Evolutionary conservation across 2,329 filamentous ascomycete species (phyloP).

Genomic region (Teratosphaeria epicoccoides): DNA sequence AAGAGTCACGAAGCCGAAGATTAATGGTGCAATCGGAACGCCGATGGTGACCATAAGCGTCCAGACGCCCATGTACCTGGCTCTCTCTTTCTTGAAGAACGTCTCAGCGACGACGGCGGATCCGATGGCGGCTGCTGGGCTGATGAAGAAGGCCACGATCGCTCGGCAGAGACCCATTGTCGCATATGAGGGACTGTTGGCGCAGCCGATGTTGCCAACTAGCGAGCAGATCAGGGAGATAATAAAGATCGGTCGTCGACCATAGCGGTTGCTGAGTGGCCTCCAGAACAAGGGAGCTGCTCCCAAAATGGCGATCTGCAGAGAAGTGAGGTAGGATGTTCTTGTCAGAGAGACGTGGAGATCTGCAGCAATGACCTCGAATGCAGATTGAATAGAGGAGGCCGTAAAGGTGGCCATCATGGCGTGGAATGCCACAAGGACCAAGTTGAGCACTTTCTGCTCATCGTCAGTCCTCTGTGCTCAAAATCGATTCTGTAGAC

Average conservation of each 20-base stretch:
- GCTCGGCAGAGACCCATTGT: slow-evolving; percentile 42
- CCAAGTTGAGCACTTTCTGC: slow-evolving; percentile 42
- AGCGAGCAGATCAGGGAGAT: slow-evolving; percentile 33
- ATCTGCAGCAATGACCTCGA: slow-evolving; percentile 41
- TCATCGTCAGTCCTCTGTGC: not conserved
- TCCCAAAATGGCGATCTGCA: slow-evolving; percentile 43
- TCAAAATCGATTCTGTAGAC: not conserved
- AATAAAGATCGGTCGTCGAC: slow-evolving; percentile 44
- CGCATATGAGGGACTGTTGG: slow-evolving; percentile 37
- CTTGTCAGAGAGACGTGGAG: slow-evolving; percentile 38
- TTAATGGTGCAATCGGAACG: slow-evolving; percentile 30
- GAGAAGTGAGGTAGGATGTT: slow-evolving; percentile 43
- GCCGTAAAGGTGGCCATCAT: slow-evolving; percentile 47
- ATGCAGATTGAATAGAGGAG: slow-evolving; percentile 43
- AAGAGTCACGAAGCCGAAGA: slow-evolving; percentile 37
- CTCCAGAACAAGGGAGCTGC: slow-evolving; percentile 44
- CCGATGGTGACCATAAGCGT: slow-evolving; percentile 41
- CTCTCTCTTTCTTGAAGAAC: slow-evolving; percentile 42
- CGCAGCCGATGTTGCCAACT: slow-evolving; percentile 44
- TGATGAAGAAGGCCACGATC: slow-evolving; percentile 45
- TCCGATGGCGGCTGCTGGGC: slow-evolving; percentile 43
- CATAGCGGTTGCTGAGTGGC: slow-evolving; percentile 42
- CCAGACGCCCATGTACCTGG: slow-evolving; percentile 47
- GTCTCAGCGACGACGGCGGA: slow-evolving; percentile 46
- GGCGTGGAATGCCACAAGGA: slow-evolving; percentile 39